Conservation (phyloP, 768 basidiomycete species). For the Hericium alpestre region DNA sequence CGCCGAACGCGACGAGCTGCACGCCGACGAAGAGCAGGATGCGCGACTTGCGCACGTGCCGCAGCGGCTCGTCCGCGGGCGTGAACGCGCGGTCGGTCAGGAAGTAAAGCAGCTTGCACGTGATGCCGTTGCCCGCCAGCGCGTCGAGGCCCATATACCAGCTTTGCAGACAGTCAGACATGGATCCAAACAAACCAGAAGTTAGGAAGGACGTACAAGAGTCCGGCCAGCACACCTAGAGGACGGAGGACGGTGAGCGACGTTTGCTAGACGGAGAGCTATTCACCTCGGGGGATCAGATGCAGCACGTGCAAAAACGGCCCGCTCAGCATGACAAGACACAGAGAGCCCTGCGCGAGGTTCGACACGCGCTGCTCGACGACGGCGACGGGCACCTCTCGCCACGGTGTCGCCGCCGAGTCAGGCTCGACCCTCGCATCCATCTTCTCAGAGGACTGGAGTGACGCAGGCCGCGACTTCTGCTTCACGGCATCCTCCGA, state of each 20-base stretch:
- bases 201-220: conserved; percentile 49
- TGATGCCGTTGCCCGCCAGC: conserved; percentile 73
- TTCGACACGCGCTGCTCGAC: conserved; percentile 94
- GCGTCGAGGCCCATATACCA: conserved; percentile 92
- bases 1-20: conserved; percentile 76
- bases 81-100: conserved; percentile 61
- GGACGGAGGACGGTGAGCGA: not conserved
- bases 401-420: conserved; percentile 15
- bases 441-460: conserved; percentile 5
- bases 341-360: conserved; percentile 71
- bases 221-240: conserved; percentile 64
- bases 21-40: conserved; percentile 62
- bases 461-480: no score
- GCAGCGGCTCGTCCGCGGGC: conserved; percentile 57
- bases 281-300: conserved; percentile 52
- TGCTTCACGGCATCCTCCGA: not conserved
- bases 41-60: conserved; percentile 60
- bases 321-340: conserved; percentile 67
- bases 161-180: conserved; percentile 23
- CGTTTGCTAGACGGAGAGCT: conserved; percentile 21
- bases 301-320: conserved; percentile 75
- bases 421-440: conserved; percentile 19
- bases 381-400: conserved; percentile 57
- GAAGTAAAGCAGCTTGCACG: conserved; percentile 69
- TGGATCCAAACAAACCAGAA: not conserved